These are phyloP conservation scores for Kodamaea sagamina DNA, from an alignment of 805 yeast species.

Conservation along the genomic window DNA sequence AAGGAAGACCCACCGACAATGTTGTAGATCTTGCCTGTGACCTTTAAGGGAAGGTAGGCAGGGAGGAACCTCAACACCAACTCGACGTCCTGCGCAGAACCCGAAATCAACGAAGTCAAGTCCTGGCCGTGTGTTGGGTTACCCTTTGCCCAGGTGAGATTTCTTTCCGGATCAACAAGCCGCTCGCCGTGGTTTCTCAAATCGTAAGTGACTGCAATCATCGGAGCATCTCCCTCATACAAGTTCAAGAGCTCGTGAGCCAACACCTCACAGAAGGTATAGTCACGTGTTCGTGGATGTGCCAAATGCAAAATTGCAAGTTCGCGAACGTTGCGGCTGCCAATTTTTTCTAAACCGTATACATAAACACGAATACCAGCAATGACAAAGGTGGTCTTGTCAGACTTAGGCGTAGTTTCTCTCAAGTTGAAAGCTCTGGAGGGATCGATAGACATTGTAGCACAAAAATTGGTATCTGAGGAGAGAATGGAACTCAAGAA, in stretches of 20 bases:
- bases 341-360: slow-evolving; percentile 23
- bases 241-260: slow-evolving; percentile 39
- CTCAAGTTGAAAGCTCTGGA: slow-evolving; percentile 4
- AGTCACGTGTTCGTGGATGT: slow-evolving; percentile 48
- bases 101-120: slow-evolving; percentile 50
- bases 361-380: slow-evolving; percentile 49
- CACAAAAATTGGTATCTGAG: background rate
- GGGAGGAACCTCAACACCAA: slow-evolving; percentile 32
- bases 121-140: slow-evolving; percentile 52
- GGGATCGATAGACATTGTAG: background rate
- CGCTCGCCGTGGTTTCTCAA: slow-evolving; percentile 59
- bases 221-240: slow-evolving; percentile 28
- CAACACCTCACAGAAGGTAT: slow-evolving; percentile 39
- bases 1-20: slow-evolving; percentile 53
- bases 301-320: slow-evolving; percentile 42
- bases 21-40: slow-evolving; percentile 31
- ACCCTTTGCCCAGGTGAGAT: slow-evolving; percentile 48
- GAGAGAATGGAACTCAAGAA: background rate
- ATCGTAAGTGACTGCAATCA: slow-evolving; percentile 53
- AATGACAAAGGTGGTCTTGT: slow-evolving; percentile 22
- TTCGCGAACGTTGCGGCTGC: slow-evolving; percentile 26
- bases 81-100: slow-evolving; percentile 46
- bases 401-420: background rate
- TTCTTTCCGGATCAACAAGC: slow-evolving; percentile 32
- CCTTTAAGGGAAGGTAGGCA: slow-evolving; percentile 14